These are phyloP conservation scores for Colletotrichum simmondsii DNA, from an alignment of 2,329 filamentous ascomycete species.

Conservation along the genomic window DNA sequence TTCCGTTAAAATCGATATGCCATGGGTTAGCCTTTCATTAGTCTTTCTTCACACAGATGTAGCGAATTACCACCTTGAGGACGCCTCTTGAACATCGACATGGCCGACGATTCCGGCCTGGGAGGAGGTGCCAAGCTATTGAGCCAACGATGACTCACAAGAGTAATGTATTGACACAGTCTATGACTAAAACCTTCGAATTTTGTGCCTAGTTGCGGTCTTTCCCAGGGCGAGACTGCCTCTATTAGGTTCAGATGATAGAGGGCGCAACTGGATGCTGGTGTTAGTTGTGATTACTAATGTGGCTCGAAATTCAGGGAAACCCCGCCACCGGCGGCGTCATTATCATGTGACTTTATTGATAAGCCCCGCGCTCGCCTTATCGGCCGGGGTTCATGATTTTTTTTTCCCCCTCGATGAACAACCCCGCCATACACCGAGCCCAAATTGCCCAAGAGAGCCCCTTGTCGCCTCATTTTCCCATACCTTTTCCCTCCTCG, in stretches of 20 bases:
- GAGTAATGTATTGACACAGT: background rate
- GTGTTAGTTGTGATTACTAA: constrained; percentile 3
- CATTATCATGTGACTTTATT: constrained; percentile 2
- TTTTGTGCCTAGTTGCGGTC: background rate
- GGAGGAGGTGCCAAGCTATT: background rate
- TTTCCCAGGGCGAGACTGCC: background rate
- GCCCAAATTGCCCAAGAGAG: constrained; percentile 1
- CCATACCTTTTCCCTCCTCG: background rate
- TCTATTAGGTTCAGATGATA: no score
- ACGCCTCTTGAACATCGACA: no score
- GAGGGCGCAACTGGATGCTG: background rate
- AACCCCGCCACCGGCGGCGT: constrained; percentile 6
- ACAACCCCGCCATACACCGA: constrained; percentile 30
- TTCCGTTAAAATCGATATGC: no score
- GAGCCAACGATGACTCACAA: background rate
- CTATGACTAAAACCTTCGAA: background rate
- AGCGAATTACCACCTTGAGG: no score
- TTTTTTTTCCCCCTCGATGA: constrained; percentile 15
- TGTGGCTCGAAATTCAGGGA: background rate
- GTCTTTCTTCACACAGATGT: no score
- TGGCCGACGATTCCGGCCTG: no score
- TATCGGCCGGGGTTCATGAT: constrained; percentile 4
- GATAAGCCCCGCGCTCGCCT: constrained; percentile 30
- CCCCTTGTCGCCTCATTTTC: background rate
- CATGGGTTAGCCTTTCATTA: no score